A percentile compares a stretch with the other conserved stretches of the same genome.
phyloP scores from a whole-genome alignment of 805 yeast species.

The Myxozyma neotropica region DNA sequence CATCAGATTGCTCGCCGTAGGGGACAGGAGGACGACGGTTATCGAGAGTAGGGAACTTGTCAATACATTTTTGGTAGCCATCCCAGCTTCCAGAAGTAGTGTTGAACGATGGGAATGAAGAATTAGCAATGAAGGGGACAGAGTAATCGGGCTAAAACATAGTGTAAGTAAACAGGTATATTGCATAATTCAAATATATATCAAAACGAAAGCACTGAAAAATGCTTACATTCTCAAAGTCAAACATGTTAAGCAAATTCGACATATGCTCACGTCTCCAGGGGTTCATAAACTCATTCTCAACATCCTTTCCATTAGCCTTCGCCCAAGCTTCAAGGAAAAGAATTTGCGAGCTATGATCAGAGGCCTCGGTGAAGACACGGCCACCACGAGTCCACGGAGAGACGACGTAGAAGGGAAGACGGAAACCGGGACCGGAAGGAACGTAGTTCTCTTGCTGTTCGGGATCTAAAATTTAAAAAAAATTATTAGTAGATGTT shows the following conservation, averaged over 20 bases:
- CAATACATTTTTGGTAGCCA: slow-evolving; percentile 22
- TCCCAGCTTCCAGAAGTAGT: slow-evolving; percentile 14
- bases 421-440: slow-evolving; percentile 38
- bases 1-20: slow-evolving; percentile 32
- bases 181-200: neutral
- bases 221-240: slow-evolving; percentile 22
- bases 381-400: slow-evolving; percentile 37
- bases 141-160: slow-evolving; percentile 24
- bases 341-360: slow-evolving; percentile 35
- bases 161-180: neutral
- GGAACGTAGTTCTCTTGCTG: slow-evolving; percentile 24
- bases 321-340: slow-evolving; percentile 35
- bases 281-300: slow-evolving; percentile 21
- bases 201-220: neutral
- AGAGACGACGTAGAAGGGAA: slow-evolving; percentile 34
- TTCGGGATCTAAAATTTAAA: slow-evolving; percentile 24
- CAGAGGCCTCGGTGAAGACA: slow-evolving; percentile 34
- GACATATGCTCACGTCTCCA: slow-evolving; percentile 38
- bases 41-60: slow-evolving; percentile 3
- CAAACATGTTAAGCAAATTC: slow-evolving; percentile 33
- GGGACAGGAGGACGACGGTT: slow-evolving; percentile 34
- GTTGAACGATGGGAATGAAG: slow-evolving; percentile 20
- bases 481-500: neutral
- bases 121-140: slow-evolving; percentile 21
- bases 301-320: slow-evolving; percentile 28